A percentile compares a stretch with the other conserved stretches of the same genome.
phyloP scores from a whole-genome alignment of 345 rosid genomes.

The Arabidopsis thaliana region DNA sequence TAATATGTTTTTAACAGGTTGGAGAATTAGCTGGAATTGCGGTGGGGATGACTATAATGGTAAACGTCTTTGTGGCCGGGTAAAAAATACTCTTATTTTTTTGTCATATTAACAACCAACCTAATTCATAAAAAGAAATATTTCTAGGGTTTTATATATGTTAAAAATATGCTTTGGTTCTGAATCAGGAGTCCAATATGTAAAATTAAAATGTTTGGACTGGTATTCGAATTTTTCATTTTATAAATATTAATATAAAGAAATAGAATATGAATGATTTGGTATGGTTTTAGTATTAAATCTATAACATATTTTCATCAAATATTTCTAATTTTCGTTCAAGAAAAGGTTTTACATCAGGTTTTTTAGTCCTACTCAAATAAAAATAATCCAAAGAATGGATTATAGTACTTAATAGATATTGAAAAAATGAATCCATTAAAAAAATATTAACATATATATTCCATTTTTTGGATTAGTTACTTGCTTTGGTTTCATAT shows the following conservation, averaged over 20 bases:
- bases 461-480: not conserved
- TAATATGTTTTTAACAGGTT: slow-evolving; percentile 28
- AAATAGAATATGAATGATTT: not conserved
- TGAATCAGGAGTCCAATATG: no score
- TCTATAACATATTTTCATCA: no score
- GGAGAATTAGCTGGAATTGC: slow-evolving; percentile 62
- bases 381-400: no score
- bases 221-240: not conserved
- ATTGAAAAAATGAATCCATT: no score
- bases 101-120: not conserved
- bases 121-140: not conserved
- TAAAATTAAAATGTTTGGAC: no score
- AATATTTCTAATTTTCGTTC: not conserved
- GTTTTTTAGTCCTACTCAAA: no score
- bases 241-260: no score
- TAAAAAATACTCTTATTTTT: slow-evolving; percentile 29
- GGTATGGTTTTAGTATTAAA: not conserved
- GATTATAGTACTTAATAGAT: no score
- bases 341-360: no score
- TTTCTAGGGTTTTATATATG: not conserved
- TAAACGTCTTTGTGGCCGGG: slow-evolving; percentile 70
- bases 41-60: slow-evolving; percentile 66
- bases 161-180: no score
- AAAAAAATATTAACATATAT: no score
- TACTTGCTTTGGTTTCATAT: not conserved